Percentiles rank a stretch among this genome's conserved stretches.
Evolutionary conservation across 2,329 filamentous ascomycete species (phyloP).

Genomic region (Diplodia corticola): DNA sequence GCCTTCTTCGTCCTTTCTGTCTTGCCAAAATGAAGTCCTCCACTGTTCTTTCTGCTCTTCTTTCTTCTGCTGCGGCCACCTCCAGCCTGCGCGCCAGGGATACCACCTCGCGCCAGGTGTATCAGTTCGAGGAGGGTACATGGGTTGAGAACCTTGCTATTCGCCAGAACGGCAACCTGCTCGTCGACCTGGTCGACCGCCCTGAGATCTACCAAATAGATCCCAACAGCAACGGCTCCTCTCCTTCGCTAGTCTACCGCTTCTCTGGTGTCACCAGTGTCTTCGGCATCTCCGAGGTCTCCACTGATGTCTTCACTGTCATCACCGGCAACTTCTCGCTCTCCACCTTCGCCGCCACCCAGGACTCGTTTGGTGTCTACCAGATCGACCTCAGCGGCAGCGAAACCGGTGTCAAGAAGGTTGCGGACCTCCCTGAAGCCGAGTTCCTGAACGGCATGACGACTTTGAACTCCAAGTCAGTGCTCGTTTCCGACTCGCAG

Average conservation of each 20-base stretch:
- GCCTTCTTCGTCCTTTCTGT: not conserved
- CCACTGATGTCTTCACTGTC: slow-evolving; percentile 38
- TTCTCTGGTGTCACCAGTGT: slow-evolving; percentile 31
- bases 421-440: slow-evolving; percentile 26
- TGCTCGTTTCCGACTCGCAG: slow-evolving; percentile 32
- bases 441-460: slow-evolving; percentile 31
- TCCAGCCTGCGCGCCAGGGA: not conserved
- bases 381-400: slow-evolving; percentile 28
- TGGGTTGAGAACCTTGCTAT: slow-evolving; percentile 43
- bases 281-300: slow-evolving; percentile 41
- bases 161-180: slow-evolving; percentile 40
- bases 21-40: not conserved
- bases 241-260: slow-evolving; percentile 32
- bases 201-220: slow-evolving; percentile 40
- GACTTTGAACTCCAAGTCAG: slow-evolving; percentile 25
- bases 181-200: slow-evolving; percentile 35
- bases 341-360: slow-evolving; percentile 26
- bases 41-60: not conserved
- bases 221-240: slow-evolving; percentile 27
- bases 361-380: slow-evolving; percentile 11
- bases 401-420: slow-evolving; percentile 26
- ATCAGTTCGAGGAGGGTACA: slow-evolving; percentile 32
- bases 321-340: slow-evolving; percentile 20
- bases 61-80: not conserved
- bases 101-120: slow-evolving; percentile 23